Percentiles rank a stretch among this genome's conserved stretches.
Conservation (phyloP, 2,329 filamentous ascomycete genomes). For the Sporothrix humicola region DNA sequence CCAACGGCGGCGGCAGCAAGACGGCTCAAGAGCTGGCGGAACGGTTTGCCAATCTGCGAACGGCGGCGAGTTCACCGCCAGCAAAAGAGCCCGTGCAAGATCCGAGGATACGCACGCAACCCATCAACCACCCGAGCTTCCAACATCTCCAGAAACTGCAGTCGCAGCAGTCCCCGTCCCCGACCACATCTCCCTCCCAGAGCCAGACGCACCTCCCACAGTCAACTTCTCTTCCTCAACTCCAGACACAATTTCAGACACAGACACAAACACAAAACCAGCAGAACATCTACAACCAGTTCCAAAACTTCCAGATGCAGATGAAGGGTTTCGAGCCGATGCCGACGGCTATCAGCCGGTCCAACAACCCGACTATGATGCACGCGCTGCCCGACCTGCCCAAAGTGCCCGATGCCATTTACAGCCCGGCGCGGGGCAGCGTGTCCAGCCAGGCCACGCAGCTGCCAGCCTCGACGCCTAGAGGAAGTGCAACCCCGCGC, state of each 20-base stretch:
- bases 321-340: constrained; percentile 28
- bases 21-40: constrained; percentile 57
- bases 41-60: constrained; percentile 63
- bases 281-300: constrained; percentile 27
- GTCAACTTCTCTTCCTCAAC: constrained; percentile 7
- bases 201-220: constrained; percentile 5
- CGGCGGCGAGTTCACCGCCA: constrained; percentile 36
- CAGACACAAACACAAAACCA: constrained; percentile 26
- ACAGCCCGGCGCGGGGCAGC: constrained; percentile 76
- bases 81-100: constrained; percentile 54
- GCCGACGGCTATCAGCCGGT: background rate
- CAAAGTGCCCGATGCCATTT: constrained; percentile 75
- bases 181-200: constrained; percentile 21
- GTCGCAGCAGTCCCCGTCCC: constrained; percentile 25
- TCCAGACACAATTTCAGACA: constrained; percentile 35
- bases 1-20: constrained; percentile 41
- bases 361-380: constrained; percentile 31
- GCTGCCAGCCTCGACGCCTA: constrained; percentile 67
- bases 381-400: constrained; percentile 61
- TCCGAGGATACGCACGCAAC: constrained; percentile 58
- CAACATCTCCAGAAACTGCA: constrained; percentile 35
- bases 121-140: constrained; percentile 52
- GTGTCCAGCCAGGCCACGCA: constrained; percentile 68
- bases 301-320: constrained; percentile 32
- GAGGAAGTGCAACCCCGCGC: constrained; percentile 67